These are phyloP conservation scores for Tritrichomonas musculus DNA, from an alignment of 208 protist species.

Conservation along the genomic window DNA sequence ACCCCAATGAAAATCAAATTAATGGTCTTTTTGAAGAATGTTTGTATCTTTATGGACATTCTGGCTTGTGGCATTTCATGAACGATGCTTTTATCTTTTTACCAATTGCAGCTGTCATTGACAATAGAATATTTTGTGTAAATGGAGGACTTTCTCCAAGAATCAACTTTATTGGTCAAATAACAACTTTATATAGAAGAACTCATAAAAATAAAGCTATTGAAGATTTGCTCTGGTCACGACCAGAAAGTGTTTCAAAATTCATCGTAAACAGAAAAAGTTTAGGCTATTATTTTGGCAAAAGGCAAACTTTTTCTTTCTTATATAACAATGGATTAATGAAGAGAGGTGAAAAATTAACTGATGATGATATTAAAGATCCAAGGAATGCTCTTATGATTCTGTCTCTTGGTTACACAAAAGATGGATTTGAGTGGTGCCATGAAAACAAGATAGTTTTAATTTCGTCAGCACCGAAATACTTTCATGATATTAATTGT, in stretches of 20 bases:
- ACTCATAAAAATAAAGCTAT: conserved; percentile 40
- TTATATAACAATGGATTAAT: conserved; percentile 78
- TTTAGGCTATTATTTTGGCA: conserved; percentile 97
- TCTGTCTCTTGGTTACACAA: too few relatives aligned
- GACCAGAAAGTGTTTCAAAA: conserved; percentile 82
- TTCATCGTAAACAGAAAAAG: conserved; percentile 91
- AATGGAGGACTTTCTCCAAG: conserved; percentile 69
- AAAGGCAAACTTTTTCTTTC: conserved; percentile 65
- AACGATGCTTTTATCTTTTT: conserved; percentile 72
- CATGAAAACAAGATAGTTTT: too few relatives aligned
- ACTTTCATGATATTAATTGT: too few relatives aligned
- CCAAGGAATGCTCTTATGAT: too few relatives aligned
- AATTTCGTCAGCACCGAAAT: too few relatives aligned
- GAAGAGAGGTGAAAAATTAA: too few relatives aligned
- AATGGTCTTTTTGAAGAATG: conserved; percentile 81
- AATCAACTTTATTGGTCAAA: conserved; percentile 70
- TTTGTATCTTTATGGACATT: conserved; percentile 70
- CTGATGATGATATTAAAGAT: too few relatives aligned
- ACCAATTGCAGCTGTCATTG: conserved; percentile 64
- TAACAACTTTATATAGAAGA: conserved; percentile 64
- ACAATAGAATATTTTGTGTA: conserved; percentile 64
- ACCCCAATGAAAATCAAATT: conserved; percentile 76
- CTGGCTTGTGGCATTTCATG: conserved; percentile 70
- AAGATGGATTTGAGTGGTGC: too few relatives aligned
- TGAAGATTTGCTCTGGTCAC: conserved; percentile 87